Evolutionary conservation across 768 basidiomycete genomes (phyloP), one percentile per base, ranked within the genome.

Genomic region (Leccinum incarnatum): DNA sequence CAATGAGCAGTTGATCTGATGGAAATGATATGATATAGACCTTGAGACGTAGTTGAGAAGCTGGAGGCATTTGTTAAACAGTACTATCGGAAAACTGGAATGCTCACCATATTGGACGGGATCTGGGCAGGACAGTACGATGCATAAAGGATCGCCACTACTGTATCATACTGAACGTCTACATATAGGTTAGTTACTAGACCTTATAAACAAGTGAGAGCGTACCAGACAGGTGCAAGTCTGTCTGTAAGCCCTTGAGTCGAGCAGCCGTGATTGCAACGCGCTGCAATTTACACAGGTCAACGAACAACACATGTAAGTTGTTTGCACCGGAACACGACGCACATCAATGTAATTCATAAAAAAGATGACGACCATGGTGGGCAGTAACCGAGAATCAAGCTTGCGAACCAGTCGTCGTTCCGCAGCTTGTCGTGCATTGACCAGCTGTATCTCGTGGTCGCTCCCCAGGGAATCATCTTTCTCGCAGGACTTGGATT

Each of bases 321-420:
- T 7, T 49, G 7, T 23, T 49, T 54, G 25, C n/a, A 45, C 53
- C n/a, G 10, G 23, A 19, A 29, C 21, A 53, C 17, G 45, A 55
- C 54, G 54, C 10, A 48, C 54, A 30, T 55, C 54, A 32, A 55
- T 48, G 46, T 55, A 46, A 14, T 55, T 55, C 54, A 55, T 55
- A 11, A 55, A 47, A 48, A 34, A 55, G 7, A 55, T 36, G 30
- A 55, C 17, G 10, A 48, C 23, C 45, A 55, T 25, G 32, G 32
- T 36, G 32, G 51, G 51, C 21, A 51, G 2, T 15, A 51, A 36
- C 21, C 51, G 30, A 23, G 19, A 12, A 51, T 51, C 51, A 11
- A 51, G 51, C 12, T 51, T 51, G 51, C 51, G 51, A 51, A 51
- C 51, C 30, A 51, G 51, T 19, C 21, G 30, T 4, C 51, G 32